These are phyloP conservation scores for Austroboletus niveus DNA, from an alignment of 1,284 basidiomycete species.

Conservation along the genomic window DNA sequence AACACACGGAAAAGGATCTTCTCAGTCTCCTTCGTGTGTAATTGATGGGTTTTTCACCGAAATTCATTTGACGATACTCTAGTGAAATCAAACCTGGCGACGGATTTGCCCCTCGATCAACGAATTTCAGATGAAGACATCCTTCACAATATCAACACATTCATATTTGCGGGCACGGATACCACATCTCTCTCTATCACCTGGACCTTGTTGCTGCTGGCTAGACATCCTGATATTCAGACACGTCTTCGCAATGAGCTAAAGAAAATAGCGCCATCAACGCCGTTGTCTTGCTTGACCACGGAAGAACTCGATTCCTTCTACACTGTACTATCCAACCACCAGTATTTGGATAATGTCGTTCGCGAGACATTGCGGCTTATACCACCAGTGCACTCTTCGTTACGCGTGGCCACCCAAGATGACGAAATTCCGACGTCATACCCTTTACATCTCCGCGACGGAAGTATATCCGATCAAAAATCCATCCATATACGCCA, in stretches of 20 bases:
- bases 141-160: conserved; percentile 79
- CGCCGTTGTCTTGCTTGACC: conserved; percentile 40
- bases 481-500: conserved; percentile 54
- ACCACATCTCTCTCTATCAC: conserved; percentile 77
- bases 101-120: conserved; percentile 60
- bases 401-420: conserved; percentile 68
- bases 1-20: conserved; percentile 59
- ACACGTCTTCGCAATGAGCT: conserved; percentile 63
- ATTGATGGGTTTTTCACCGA: not conserved
- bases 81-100: conserved; percentile 75
- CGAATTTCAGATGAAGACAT: conserved; percentile 81
- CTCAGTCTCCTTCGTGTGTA: conserved; percentile 62
- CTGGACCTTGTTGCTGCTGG: conserved; percentile 73
- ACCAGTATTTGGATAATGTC: conserved; percentile 79
- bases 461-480: conserved; percentile 46
- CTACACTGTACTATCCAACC: conserved; percentile 52
- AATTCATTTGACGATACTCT: conserved; percentile 5
- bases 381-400: conserved; percentile 78
- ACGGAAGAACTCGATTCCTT: conserved; percentile 61
- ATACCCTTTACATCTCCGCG: conserved; percentile 55
- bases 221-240: conserved; percentile 62
- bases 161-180: conserved; percentile 86
- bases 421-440: conserved; percentile 74
- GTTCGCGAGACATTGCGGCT: conserved; percentile 71
- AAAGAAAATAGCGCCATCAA: conserved; percentile 39